Conservation (phyloP, 768 basidiomycete species). For the Leccinum longicurvipes region DNA sequence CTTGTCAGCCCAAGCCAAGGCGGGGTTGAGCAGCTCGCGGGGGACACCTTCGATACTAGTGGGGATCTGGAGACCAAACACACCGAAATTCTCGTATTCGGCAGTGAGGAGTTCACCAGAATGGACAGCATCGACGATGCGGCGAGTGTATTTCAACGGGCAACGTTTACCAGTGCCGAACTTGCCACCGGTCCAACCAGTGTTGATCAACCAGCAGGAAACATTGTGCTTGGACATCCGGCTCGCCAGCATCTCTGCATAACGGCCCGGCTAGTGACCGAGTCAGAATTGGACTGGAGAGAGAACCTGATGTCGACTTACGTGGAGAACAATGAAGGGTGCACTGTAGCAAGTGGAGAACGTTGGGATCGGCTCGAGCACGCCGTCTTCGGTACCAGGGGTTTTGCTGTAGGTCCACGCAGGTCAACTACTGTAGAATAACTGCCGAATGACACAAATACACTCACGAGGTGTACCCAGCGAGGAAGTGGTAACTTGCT, state of each 20-base stretch:
- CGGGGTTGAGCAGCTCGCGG: constrained; percentile 85
- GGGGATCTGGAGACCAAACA: constrained; percentile 85
- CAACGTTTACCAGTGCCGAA: constrained; percentile 93
- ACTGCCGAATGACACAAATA: not conserved
- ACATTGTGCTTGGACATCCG: constrained; percentile 88
- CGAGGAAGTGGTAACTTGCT: constrained; percentile 96
- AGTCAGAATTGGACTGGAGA: constrained; percentile 1
- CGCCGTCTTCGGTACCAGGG: constrained; percentile 97
- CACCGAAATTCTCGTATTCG: constrained; percentile 79
- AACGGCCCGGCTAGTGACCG: constrained; percentile 71
- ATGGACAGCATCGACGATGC: constrained; percentile 97
- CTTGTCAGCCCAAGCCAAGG: constrained; percentile 82
- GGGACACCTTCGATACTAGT: constrained; percentile 83
- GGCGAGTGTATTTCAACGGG: constrained; percentile 92
- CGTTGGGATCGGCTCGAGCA: constrained; percentile 96
- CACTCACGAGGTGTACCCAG: constrained; percentile 89
- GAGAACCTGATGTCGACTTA: constrained; percentile 31
- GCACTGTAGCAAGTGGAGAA: constrained; percentile 99
- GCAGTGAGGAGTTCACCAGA: constrained; percentile 85
- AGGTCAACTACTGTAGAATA: constrained; percentile 4
- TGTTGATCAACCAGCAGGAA: constrained; percentile 99
- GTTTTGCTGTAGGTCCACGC: constrained; percentile 64
- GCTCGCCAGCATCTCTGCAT: constrained; percentile 95
- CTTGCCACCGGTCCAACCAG: constrained; percentile 94
- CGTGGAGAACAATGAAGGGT: constrained; percentile 98